Evolutionary conservation across 1,284 basidiomycete species (phyloP).

Genomic region (Athelia psychrophila): DNA sequence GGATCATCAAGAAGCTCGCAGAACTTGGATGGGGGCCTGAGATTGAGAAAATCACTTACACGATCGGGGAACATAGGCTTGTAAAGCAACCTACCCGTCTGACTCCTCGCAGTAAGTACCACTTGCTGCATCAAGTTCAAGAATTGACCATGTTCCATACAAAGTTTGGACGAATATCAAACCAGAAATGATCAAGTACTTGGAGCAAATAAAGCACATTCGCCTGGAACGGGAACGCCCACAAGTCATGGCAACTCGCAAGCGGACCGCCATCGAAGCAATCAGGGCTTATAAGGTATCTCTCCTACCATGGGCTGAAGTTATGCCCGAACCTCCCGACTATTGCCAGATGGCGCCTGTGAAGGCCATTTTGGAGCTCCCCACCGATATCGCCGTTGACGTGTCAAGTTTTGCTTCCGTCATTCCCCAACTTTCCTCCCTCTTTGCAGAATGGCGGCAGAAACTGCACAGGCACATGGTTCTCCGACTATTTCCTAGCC

Average conservation of each 20-base stretch:
- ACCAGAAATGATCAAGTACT: slow-evolving; percentile 22
- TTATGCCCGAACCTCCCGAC: slow-evolving; percentile 26
- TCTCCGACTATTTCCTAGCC: background rate
- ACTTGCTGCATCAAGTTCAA: background rate
- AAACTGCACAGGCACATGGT: background rate
- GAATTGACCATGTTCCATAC: too few relatives aligned
- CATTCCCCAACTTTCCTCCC: background rate
- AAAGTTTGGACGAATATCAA: slow-evolving; percentile 29
- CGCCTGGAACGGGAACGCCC: slow-evolving; percentile 19
- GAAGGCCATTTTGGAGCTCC: slow-evolving; percentile 12
- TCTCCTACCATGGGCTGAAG: slow-evolving; percentile 9
- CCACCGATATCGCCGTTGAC: slow-evolving; percentile 3
- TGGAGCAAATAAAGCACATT: slow-evolving; percentile 17
- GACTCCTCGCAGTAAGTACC: slow-evolving; percentile 25
- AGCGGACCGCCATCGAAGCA: slow-evolving; percentile 12
- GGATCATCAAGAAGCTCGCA: slow-evolving; percentile 22
- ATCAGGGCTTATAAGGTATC: slow-evolving; percentile 21
- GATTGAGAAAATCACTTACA: slow-evolving; percentile 18
- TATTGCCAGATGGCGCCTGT: slow-evolving; percentile 18
- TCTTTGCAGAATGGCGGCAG: slow-evolving; percentile 10
- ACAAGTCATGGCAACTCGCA: slow-evolving; percentile 17
- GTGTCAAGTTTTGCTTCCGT: background rate
- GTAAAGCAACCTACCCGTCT: slow-evolving; percentile 21
- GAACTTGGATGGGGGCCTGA: slow-evolving; percentile 25
- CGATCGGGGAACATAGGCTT: slow-evolving; percentile 19